These are phyloP conservation scores for Psophocarpus tetragonolobus DNA, from an alignment of 306 rosid genomes.

Conservation along the genomic window DNA sequence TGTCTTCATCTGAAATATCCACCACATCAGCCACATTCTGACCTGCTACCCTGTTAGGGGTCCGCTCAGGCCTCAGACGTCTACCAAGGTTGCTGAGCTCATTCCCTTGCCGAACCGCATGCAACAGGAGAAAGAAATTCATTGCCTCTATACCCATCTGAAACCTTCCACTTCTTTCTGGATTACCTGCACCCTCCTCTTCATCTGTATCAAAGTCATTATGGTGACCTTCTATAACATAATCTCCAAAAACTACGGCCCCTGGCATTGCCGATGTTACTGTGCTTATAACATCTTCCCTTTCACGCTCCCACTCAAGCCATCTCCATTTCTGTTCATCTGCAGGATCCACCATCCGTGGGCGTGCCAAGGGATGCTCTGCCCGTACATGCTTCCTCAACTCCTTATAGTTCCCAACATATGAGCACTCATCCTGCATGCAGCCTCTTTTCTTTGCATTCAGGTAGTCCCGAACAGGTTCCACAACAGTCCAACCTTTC, in stretches of 20 bases:
- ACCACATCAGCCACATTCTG: conserved; percentile 42
- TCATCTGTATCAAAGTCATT: conserved; percentile 61
- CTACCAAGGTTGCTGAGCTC: conserved; percentile 50
- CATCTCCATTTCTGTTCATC: conserved; percentile 95
- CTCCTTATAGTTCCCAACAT: conserved; percentile 86
- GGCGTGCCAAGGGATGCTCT: conserved; percentile 88
- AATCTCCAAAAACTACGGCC: conserved; percentile 92
- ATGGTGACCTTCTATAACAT: conserved; percentile 80
- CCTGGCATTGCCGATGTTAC: conserved; percentile 90
- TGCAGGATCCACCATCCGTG: conserved; percentile 82
- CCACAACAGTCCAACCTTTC: conserved; percentile 99
- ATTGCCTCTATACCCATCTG: conserved; percentile 77
- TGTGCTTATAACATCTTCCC: conserved; percentile 95
- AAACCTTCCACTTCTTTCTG: conserved; percentile 63
- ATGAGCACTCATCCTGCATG: conserved; percentile 88
- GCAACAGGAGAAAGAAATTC: conserved; percentile 85
- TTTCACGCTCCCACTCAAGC: conserved; percentile 92
- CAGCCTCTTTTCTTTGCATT: conserved; percentile 86
- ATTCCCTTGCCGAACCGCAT: conserved; percentile 78
- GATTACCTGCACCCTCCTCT: conserved; percentile 58
- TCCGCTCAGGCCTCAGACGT: conserved; percentile 58
- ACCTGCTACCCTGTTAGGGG: conserved; percentile 44
- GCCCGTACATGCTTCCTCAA: conserved; percentile 74
- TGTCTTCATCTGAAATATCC: conserved; percentile 61
- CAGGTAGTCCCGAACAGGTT: conserved; percentile 83